Base-by-base conservation (phyloP, 345 rosid genomes). In the Schrenkiella parvula region DNA sequence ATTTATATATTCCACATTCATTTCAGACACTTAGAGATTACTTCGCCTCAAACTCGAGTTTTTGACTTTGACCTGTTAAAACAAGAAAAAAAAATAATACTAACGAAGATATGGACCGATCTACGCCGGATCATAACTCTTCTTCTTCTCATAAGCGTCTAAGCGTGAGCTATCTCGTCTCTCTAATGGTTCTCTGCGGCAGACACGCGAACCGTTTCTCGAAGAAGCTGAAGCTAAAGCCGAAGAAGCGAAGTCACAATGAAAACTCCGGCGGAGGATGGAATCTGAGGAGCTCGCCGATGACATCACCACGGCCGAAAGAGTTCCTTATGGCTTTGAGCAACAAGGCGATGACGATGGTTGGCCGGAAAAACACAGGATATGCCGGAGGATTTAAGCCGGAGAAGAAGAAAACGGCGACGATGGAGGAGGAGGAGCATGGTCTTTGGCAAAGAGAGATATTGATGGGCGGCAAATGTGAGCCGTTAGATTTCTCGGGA, bases 401-500 rank as follows among this genome's bases (percentile, higher is more conserved):
- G 4, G 82, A 28, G 48, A 72, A 55, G 18, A 70, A 28, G 28
- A 53, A 25, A 44, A 8, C 63, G 14, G 19, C 31, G 22, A 75
- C 25, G 60, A 47, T 2, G 46, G 44, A 46, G 51, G 74, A 68
- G 75, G 53, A 69, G 70, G 43, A 17, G 55, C 63, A 73, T 17
- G 93, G 96, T 8, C 84, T 95, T 60, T 95, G 99, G 99, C 97
- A 84, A 54, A 82, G 84, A 84, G 32, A 87, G 64, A 95, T 95
- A 50, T 73, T 95, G 77, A 89, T 95, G 99, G 99, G 99, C 19
- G 95, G 86, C 48, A 88, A 88, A 61, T 95, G 97, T 72, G 87
- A 95, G 80, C 99, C 98, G 80, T 80, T 91, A 85, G 87, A 89
- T 79, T 95, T 89, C 83, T 84, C 99, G 0, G 99, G 97, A 8